Percentiles rank a stretch among this genome's conserved stretches.
Evolutionary conservation across 176 grass and related monocot species (phyloP).

Genomic region (Sorghum bicolor): Sorghum_bicolor_NCBIv3 NC_012870.2:58166501-58167000

Average conservation of each 20-base stretch:
- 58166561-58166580: too few species aligned
- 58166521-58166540: not conserved
- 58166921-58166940: not conserved
- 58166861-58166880: too few species aligned
- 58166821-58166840: not conserved
- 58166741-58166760: too few species aligned
- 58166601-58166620: too few species aligned
- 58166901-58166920: not conserved
- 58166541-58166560: not conserved
- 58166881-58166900: not conserved
- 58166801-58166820: slow-evolving; percentile 29
- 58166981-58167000: not conserved
- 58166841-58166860: not conserved
- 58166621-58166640: too few species aligned
- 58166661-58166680: too few species aligned
- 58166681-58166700: too few species aligned
- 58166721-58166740: not conserved
- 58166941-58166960: slow-evolving; percentile 11
- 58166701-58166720: too few species aligned
- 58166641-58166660: too few species aligned
- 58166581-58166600: too few species aligned
- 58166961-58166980: not conserved
- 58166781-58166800: slow-evolving; percentile 1
- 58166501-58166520: not conserved
- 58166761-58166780: too few species aligned